Base-by-base conservation (phyloP, 2,329 filamentous ascomycete species). In the Ophiostoma fasciatum region DNA sequence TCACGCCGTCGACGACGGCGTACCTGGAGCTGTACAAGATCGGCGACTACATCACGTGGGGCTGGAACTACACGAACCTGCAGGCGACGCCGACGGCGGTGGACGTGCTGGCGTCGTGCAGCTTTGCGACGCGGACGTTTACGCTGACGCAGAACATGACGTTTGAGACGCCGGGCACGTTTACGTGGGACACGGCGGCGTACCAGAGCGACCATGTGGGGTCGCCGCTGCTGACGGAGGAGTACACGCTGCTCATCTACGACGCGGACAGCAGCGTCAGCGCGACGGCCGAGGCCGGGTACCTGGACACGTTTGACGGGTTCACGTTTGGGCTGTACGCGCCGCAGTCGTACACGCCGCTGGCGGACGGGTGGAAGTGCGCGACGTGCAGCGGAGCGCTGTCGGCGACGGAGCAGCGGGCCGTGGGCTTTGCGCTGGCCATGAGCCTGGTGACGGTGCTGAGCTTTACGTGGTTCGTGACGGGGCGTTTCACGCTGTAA, bases 21-120 rank as follows among this genome's bases (percentile, higher is more conserved):
- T 58, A 60, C 19, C 59, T 61, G 9, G 59, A 64, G 40, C 60
- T 74, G 28, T 76, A 70, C 62, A 71, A 71, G 49, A 71, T 78
- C 42, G 67, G 69, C 42, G 64, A 75, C 48, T 59, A 59, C 30
- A 58, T 76, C 29, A 77, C 71, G 12, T 73, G 69, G 54, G 63
- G 56, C 31, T 79, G 73, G 72, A 78, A 78, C 56, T 78, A 77
- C 58, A 78, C 74, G 4, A 66, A 65, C 30, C 52, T 79, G 21
- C 59, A 63, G 37, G 70, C 58, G 19, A 67, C 61, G 1, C 74
- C 74, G 2, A 72, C 68, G 4, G 73, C 71, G 28, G 49, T 79
- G 39, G 71, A 78, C 44, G 59, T 78, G 12, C 52, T 75, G 39
- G 60, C 72, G 23, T 70, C 67, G 44, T 74, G 68, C 58, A 65